Base-by-base conservation (phyloP, 768 basidiomycete species). In the Lanmaoa rubissima region DNA sequence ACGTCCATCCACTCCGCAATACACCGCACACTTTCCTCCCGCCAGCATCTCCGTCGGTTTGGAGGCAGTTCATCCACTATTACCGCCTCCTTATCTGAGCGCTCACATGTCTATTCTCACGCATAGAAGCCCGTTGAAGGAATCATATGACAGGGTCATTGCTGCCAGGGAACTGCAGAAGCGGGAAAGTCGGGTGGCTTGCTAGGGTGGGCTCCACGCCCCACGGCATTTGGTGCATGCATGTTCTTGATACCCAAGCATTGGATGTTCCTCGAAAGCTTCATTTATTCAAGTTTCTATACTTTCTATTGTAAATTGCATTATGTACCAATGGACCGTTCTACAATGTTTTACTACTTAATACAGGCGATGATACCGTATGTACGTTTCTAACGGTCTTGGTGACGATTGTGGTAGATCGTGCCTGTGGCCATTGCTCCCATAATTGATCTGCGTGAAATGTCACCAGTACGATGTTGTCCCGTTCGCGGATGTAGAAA, bases 41-140 rank as follows among this genome's bases (percentile, higher is more conserved):
- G 70, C 74, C n/a, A 85, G 82, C 53, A 77, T 82, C 17, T 76
- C 79, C 47, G 73, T 74, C 24, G 76, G 82, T 53, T 72, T 82
- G 19, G 86, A 89, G 65, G 75, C 73, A 26, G 81, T 87, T 10
- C 90, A 92, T 66, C 81, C 87, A 0, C 76, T 90, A 17, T 77
- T 91, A 24, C 90, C 90, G 0, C 80, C 82, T 4, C 88, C 88
- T 41, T 90, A 90, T 65, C 69, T 88, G 58, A 81, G 76, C 61
- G 82, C 85, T 55, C 90, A 92, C 56, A 75, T 90, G 69, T 87
- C 87, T 19, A 80, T 88, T 46, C 74, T 90, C 34, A 75, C 80
- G 17, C 78, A 84, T 69, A 79, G 85, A 48, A 83, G 79, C 49
- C 88, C 90, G 24, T 74, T 91, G 54, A 77, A 81, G 62, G 89